Evolutionary conservation across 495 filamentous ascomycete genomes (phyloP), one percentile per base, ranked within the genome.

Genomic region (Neurospora sublineolata): DNA sequence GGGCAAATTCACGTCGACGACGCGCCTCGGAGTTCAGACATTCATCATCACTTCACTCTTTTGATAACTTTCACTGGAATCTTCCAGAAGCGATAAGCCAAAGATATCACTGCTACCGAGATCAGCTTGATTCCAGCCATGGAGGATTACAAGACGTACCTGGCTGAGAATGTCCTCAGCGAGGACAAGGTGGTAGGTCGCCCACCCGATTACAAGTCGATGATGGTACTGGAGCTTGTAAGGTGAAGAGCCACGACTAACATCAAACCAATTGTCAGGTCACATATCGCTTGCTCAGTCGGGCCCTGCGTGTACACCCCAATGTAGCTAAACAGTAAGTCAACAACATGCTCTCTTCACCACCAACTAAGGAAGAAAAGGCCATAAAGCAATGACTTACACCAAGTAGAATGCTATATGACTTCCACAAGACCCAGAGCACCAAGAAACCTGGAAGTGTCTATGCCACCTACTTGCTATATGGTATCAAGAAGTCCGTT

Each of bases 401-500:
- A 72, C 69, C 67, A 58, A 7, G 14, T 68, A 95, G 94, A 75
- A 94, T 97, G 86, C 89, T 99, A 2, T 97, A 89, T 80, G 94
- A 97, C 16, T 98, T 97, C 75, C 86, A 97, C 79, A 83, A 82
- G 67, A 86, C 82, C 60, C 91, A 97, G 82, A 97, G 94, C 80
- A 84, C 83, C 39, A 93, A 91, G 77, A 91, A 88, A 60, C 88
- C 93, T 0, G 85, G 86, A 14, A 87, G 85, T 41, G 85, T 98
- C 44, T 89, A 94, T 82, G 94, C 95, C 70, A 97, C 93, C 20
- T 99, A 97, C 78, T 81, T 98, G 67, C 77, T 98, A 33, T 89
- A 90, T 70, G 95, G 95, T 27, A 80, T 75, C 71, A 86, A 78
- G 72, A 79, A 77, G 74, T 40, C 71, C 71, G 74, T 72, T 18